A percentile compares a stretch with the other conserved stretches of the same genome.
Evolutionary conservation across 306 rosid species (phyloP).

Genomic region (Mimosa pudica): DNA sequence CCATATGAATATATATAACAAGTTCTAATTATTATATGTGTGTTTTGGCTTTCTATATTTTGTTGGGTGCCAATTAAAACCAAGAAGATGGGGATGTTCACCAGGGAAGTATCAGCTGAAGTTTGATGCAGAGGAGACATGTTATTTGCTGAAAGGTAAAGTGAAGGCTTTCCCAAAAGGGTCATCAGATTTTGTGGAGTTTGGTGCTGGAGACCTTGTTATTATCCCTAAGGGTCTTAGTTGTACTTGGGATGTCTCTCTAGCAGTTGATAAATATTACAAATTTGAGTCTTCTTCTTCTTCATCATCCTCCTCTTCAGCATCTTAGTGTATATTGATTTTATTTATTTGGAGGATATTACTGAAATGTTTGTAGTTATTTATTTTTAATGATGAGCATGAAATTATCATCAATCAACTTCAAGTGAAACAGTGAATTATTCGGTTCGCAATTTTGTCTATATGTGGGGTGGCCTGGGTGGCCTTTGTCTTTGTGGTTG

Average conservation of each 20-base stretch:
- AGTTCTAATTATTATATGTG: not conserved
- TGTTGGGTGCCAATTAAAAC: not conserved
- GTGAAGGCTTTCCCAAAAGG: constrained; percentile 91
- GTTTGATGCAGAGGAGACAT: constrained; percentile 94
- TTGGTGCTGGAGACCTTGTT: constrained; percentile 96
- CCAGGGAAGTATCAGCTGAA: constrained; percentile 91
- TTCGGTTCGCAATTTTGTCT: constrained; percentile 13
- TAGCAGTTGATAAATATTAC: constrained; percentile 92
- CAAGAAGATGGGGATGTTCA: constrained; percentile 90
- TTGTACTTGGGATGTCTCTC: constrained; percentile 98
- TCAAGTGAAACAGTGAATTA: constrained; percentile 15
- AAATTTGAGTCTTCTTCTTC: constrained; percentile 71
- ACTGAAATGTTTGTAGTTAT: not conserved
- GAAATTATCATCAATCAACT: not conserved
- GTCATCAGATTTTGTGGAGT: constrained; percentile 75
- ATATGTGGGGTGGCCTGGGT: not conserved
- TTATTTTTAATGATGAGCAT: not conserved
- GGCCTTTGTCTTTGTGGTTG: not conserved
- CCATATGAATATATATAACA: too few species aligned
- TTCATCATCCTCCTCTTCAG: constrained; percentile 29
- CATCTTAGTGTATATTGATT: not conserved
- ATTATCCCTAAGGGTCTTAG: constrained; percentile 85
- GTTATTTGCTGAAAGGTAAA: constrained; percentile 83
- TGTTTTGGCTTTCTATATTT: not conserved
- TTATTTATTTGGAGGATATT: not conserved